Evolutionary conservation across 306 rosid species (phyloP).

Genomic region (Clitoria ternatea): DNA sequence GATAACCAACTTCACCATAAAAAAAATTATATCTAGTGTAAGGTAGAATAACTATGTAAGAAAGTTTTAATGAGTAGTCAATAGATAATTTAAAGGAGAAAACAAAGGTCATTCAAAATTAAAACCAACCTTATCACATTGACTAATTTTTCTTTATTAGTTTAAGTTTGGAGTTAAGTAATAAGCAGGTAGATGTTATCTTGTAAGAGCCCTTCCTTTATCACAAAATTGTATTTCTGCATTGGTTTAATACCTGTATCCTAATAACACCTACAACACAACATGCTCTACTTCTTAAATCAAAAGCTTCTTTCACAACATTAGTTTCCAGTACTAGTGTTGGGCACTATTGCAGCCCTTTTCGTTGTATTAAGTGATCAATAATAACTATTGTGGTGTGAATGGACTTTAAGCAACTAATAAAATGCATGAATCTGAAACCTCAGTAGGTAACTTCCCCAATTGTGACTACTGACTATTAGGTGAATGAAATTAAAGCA

Average conservation of each 20-base stretch:
- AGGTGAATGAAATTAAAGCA: constrained; percentile 2
- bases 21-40: not conserved
- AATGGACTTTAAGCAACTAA: not conserved
- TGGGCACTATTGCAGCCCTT: not conserved
- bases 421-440: constrained; percentile 5
- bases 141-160: not conserved
- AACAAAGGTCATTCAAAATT: constrained; percentile 5
- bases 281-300: not conserved
- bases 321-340: not conserved
- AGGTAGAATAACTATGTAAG: not conserved
- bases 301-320: not conserved
- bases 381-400: not conserved
- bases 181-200: not conserved
- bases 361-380: not conserved
- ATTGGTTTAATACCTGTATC: not conserved
- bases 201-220: not conserved
- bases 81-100: not conserved
- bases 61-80: not conserved
- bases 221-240: not conserved
- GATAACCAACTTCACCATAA: constrained; percentile 21
- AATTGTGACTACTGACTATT: constrained; percentile 1
- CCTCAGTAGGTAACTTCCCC: constrained; percentile 5
- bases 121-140: not conserved
- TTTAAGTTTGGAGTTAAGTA: not conserved
- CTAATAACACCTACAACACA: too few species aligned